Base-by-base conservation (phyloP, 257 asterid genomes). In the Capsicum pubescens region DNA sequence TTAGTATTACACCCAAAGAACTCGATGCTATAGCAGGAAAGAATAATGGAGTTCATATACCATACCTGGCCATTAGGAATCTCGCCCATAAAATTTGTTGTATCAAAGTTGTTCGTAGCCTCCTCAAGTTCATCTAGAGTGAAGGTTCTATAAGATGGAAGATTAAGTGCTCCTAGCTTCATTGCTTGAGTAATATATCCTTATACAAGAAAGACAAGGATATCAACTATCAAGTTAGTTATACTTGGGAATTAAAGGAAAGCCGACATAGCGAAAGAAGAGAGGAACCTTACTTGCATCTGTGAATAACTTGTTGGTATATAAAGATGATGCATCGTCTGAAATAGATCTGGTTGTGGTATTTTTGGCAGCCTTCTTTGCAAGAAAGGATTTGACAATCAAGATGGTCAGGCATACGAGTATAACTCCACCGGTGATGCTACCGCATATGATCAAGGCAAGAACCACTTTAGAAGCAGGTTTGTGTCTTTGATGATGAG, bases 131-230 rank as follows among this genome's bases (percentile, higher is more conserved):
- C 99, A 84, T 91, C 98, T 46, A 91, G 76, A 17, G 97, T 88
- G 83, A 94, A 94, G 46, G 92, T 88, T 82, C 95, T 84, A 79
- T 94, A 94, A 57, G 94, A 87, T 44, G 98, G 97, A 88, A 95
- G 91, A 63, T 93, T 92, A 15, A 91, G 87, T 58, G 94, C 90
- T 71, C 97, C 98, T 57, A 93, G 78, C 85, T 92, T 94, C 98
- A 91, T 91, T 55, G 97, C 92, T 87, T 90, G 97, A 66, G 97
- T 90, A 84, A 93, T 91, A 83, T 91, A 89, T 85, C 98, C 98
- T 95, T 50, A 1, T n/a, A 67, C 79, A 67, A 63, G 32, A 68
- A 50, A 84, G 68, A 39, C 54, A 46, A 8, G 76, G 80, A 70
- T 11, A 50, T 79, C 42, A 44, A 58, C 70, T 11, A 50, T 79